Conservation (phyloP, 106 monocot genomes). For the Agapanthus africanus region DNA sequence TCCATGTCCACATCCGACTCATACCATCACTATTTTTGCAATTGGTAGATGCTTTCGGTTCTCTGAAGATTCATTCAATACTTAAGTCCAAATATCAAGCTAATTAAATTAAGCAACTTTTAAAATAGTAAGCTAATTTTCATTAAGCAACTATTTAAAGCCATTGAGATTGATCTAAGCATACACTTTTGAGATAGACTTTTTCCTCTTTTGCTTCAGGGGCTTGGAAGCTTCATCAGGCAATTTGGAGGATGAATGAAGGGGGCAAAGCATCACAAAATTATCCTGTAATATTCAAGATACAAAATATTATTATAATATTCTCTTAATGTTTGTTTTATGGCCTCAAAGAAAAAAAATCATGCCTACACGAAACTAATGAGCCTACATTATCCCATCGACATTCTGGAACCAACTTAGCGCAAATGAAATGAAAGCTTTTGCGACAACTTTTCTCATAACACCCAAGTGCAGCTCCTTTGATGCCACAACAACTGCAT, state of each 20-base stretch:
- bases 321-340: neutral
- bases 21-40: conserved; percentile 7
- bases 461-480: conserved; percentile 96
- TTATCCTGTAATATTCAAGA: conserved; percentile 52
- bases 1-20: conserved; percentile 56
- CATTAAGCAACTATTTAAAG: neutral
- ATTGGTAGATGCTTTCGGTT: conserved; percentile 13
- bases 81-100: conserved; percentile 2
- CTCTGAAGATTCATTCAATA: conserved; percentile 19
- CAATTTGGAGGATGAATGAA: conserved; percentile 58
- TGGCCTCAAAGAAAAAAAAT: neutral
- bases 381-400: conserved; percentile 74
- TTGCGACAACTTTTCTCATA: conserved; percentile 77
- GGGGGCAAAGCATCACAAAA: conserved; percentile 94
- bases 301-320: neutral
- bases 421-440: conserved; percentile 94
- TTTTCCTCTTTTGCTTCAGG: conserved; percentile 26
- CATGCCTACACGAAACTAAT: neutral
- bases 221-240: conserved; percentile 33
- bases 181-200: conserved; percentile 29
- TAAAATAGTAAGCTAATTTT: neutral
- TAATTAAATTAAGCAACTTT: no score
- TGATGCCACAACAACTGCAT: conserved; percentile 78
- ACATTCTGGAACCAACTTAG: conserved; percentile 74
- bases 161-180: neutral